Conservation (phyloP, 169 alveolate species). For the Sarcocystis neurona region DNA sequence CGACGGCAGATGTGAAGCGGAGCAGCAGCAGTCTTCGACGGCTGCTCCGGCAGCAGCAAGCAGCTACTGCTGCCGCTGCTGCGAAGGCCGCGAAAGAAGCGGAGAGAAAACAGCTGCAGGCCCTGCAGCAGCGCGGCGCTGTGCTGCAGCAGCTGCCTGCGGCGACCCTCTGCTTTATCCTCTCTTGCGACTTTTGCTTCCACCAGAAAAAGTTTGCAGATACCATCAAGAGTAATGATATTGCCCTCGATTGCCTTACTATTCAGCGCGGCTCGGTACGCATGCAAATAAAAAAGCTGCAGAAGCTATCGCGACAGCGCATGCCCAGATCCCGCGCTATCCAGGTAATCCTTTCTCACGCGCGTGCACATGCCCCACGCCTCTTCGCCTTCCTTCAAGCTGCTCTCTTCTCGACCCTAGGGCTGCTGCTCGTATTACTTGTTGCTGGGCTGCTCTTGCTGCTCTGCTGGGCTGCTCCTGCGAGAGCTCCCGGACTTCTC, state of each 20-base stretch:
- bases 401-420: too few relatives aligned
- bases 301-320: not conserved
- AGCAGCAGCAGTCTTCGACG: too few relatives aligned
- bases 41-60: not conserved
- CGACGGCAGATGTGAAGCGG: not conserved
- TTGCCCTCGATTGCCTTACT: slow-evolving; percentile 38
- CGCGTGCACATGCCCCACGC: not conserved
- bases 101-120: not conserved
- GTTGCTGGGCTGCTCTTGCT: too few relatives aligned
- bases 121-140: not conserved
- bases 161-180: slow-evolving; percentile 51
- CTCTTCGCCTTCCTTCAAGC: too few relatives aligned
- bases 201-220: slow-evolving; percentile 59
- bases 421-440: too few relatives aligned
- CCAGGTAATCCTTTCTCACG: not conserved
- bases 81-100: too few relatives aligned
- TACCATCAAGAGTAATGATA: slow-evolving; percentile 52
- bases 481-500: too few relatives aligned
- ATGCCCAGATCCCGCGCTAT: not conserved
- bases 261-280: slow-evolving; percentile 36
- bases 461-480: too few relatives aligned
- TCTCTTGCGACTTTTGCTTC: slow-evolving; percentile 60
- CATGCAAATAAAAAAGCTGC: not conserved
- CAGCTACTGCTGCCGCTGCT: not conserved
- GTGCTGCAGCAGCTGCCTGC: slow-evolving; percentile 22